Evolutionary conservation across 768 basidiomycete genomes (phyloP).

Genomic region (Mycena vulgaris): DNA sequence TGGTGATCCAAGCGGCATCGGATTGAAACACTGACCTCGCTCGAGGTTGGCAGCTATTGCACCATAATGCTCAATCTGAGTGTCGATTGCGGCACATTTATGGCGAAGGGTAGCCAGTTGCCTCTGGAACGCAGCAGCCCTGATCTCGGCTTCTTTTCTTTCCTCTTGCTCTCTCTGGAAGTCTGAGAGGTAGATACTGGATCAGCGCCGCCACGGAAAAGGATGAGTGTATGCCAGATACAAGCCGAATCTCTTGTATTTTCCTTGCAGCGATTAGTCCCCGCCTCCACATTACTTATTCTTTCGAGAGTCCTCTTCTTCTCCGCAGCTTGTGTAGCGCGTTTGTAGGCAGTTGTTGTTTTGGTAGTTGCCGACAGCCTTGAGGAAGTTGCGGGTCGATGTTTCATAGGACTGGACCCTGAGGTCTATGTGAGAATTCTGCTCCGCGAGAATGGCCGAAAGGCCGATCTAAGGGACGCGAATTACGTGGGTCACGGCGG

Average conservation of each 20-base stretch:
- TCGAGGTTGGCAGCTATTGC: conserved; percentile 72
- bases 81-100: conserved; percentile 69
- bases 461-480: conserved; percentile 76
- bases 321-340: conserved; percentile 73
- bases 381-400: conserved; percentile 80
- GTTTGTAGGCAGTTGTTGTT: conserved; percentile 81
- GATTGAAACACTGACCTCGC: conserved; percentile 67
- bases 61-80: conserved; percentile 82
- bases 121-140: conserved; percentile 71
- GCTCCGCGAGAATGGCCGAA: conserved; percentile 65
- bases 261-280: conserved; percentile 86
- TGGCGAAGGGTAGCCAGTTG: conserved; percentile 78
- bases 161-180: conserved; percentile 82
- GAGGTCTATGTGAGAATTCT: conserved; percentile 76
- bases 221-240: conserved; percentile 68
- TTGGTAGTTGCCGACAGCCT: conserved; percentile 81
- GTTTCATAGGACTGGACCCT: conserved; percentile 71
- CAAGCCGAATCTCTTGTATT: conserved; percentile 82
- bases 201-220: neutral
- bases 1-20: neutral
- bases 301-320: conserved; percentile 77
- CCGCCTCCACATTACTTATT: conserved; percentile 72
- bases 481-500: conserved; percentile 22
- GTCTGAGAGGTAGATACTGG: conserved; percentile 52
- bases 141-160: conserved; percentile 76